Evolutionary conservation across 1,139 yeast genomes (phyloP).

Genomic region (Lodderomyces margitis): DNA sequence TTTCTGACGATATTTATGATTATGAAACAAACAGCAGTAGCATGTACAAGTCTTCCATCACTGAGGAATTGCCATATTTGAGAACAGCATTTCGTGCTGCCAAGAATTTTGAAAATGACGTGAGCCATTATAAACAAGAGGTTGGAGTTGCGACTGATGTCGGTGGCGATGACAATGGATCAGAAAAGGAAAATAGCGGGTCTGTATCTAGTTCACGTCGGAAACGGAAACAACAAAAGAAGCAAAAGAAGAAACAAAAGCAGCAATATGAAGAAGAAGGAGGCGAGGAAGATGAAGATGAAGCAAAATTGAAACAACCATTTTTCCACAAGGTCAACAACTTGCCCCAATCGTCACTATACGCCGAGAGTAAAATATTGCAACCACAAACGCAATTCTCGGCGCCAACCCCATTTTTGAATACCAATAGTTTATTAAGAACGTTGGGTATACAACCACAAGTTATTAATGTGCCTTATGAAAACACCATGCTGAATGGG

Average conservation of each 20-base stretch:
- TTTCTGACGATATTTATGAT: slow-evolving; percentile 10
- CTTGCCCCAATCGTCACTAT: slow-evolving; percentile 35
- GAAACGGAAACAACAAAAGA: slow-evolving; percentile 3
- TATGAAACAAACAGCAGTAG: slow-evolving; percentile 24
- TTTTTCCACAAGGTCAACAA: slow-evolving; percentile 25
- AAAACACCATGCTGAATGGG: slow-evolving; percentile 1
- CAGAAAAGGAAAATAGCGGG: slow-evolving; percentile 2
- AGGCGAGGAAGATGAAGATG: slow-evolving; percentile 4
- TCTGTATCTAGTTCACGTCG: neutral
- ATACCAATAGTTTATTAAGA: slow-evolving; percentile 37
- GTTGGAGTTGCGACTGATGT: neutral
- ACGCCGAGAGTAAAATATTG: slow-evolving; percentile 34
- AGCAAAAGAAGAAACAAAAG: slow-evolving; percentile 2
- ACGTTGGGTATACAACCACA: slow-evolving; percentile 46
- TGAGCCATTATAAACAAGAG: slow-evolving; percentile 26
- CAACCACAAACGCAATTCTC: slow-evolving; percentile 14
- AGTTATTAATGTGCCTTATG: slow-evolving; percentile 27
- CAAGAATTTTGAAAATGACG: slow-evolving; percentile 49
- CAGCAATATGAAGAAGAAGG: slow-evolving; percentile 1
- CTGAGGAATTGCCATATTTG: slow-evolving; percentile 56
- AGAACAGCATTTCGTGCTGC: slow-evolving; percentile 60
- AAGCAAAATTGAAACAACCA: slow-evolving; percentile 14
- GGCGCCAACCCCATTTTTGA: slow-evolving; percentile 29
- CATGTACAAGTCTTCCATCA: slow-evolving; percentile 45
- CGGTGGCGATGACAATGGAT: slow-evolving; percentile 3